phyloP scores from a whole-genome alignment of 1,284 basidiomycete species.

The Ustilago tritici region DNA sequence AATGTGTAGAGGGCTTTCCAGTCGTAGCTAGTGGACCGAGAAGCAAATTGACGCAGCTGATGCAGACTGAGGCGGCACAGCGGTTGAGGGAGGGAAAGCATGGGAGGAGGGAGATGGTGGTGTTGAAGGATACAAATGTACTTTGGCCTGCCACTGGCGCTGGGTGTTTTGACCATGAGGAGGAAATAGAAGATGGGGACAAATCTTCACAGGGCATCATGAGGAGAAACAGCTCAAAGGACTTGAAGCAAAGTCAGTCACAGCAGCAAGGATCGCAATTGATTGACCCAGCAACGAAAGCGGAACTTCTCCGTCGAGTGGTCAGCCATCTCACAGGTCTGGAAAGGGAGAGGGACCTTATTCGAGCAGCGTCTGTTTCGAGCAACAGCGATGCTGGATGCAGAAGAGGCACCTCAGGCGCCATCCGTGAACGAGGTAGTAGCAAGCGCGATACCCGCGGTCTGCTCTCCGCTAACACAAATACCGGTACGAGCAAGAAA shows the following conservation, averaged over 20 bases:
- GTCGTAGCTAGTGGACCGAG: conserved; percentile 39
- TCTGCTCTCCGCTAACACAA: conserved; percentile 19
- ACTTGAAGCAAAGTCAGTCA: background rate
- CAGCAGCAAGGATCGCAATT: background rate
- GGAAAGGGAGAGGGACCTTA: conserved; percentile 43
- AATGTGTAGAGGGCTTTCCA: conserved; percentile 37
- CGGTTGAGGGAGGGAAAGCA: conserved; percentile 18
- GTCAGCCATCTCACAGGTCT: conserved; percentile 52
- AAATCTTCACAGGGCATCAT: background rate
- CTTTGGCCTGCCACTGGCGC: conserved; percentile 51
- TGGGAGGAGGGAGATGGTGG: conserved; percentile 31
- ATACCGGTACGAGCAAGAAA: conserved; percentile 13
- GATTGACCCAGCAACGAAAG: conserved; percentile 27
- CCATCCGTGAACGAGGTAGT: conserved; percentile 31
- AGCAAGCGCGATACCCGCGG: conserved; percentile 36
- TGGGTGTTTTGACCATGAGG: conserved; percentile 40
- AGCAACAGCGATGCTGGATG: conserved; percentile 27
- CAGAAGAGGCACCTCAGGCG: conserved; percentile 33
- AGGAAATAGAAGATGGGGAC: conserved; percentile 11
- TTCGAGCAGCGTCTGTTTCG: conserved; percentile 42
- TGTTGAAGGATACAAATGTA: conserved; percentile 36
- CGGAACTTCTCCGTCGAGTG: conserved; percentile 35
- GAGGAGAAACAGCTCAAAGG: background rate
- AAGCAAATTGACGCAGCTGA: conserved; percentile 24
- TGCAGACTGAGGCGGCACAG: conserved; percentile 23